A percentile compares a stretch with the other conserved stretches of the same genome.
Conservation (phyloP, 148 eudicot genomes). For the Rhododendron ovatum region DNA sequence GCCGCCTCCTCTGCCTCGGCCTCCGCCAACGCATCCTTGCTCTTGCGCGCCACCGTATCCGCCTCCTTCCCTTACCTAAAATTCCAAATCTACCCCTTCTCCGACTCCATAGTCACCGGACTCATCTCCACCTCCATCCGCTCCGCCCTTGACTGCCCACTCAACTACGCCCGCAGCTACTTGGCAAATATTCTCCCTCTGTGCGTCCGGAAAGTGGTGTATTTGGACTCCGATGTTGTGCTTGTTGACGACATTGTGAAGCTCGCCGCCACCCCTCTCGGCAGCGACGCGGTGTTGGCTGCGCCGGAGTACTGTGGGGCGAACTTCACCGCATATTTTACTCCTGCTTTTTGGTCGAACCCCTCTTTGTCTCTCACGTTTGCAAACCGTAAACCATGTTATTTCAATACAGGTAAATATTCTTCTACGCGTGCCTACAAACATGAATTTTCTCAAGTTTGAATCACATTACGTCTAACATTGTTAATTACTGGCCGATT, state of each 20-base stretch:
- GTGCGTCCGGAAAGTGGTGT: constrained; percentile 44
- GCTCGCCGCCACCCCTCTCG: constrained; percentile 22
- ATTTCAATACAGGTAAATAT: constrained; percentile 45
- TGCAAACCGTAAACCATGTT: constrained; percentile 51
- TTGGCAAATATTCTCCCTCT: constrained; percentile 40
- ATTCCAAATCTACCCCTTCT: constrained; percentile 55
- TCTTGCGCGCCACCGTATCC: constrained; percentile 42
- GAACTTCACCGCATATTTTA: constrained; percentile 58
- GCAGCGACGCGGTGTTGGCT: constrained; percentile 30
- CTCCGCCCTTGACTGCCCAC: constrained; percentile 80
- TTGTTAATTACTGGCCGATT: no score
- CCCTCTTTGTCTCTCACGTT: constrained; percentile 47
- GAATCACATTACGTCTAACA: no score
- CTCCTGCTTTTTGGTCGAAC: constrained; percentile 55
- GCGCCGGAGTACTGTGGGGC: constrained; percentile 80
- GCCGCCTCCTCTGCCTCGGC: constrained; percentile 30
- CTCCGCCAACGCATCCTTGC: constrained; percentile 33
- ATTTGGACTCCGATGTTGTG: constrained; percentile 56
- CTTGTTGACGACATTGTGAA: constrained; percentile 47
- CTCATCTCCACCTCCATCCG: constrained; percentile 81
- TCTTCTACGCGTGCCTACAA: not conserved
- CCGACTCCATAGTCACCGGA: constrained; percentile 41
- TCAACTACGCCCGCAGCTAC: constrained; percentile 58
- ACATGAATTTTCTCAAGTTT: not conserved
- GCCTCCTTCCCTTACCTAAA: constrained; percentile 58